Evolutionary conservation across 1,284 basidiomycete genomes (phyloP).

Genomic region (Malassezia japonica): DNA sequence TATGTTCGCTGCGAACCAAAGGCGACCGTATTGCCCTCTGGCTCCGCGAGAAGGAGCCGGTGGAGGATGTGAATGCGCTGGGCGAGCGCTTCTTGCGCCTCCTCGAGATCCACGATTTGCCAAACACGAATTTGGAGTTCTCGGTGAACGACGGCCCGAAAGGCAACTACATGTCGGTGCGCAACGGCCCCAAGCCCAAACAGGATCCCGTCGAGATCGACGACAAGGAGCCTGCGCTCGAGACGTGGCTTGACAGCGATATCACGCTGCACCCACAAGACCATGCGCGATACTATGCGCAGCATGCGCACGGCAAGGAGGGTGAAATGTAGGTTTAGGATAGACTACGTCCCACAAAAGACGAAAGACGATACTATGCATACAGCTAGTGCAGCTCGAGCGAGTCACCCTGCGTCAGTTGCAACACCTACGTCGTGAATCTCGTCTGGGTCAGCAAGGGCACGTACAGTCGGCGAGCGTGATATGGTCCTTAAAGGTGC

Average conservation of each 20-base stretch:
- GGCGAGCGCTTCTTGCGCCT: conserved; percentile 57
- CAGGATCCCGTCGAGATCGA: background rate
- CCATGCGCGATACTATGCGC: conserved; percentile 9
- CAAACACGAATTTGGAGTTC: conserved; percentile 24
- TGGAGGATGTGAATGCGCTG: conserved; percentile 70
- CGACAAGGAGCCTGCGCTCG: conserved; percentile 3
- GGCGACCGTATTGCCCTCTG: conserved; percentile 82
- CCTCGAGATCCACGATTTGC: conserved; percentile 21
- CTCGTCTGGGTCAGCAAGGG: conserved; percentile 11
- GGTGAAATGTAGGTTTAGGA: too few species aligned
- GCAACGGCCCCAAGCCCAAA: background rate
- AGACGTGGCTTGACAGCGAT: conserved; percentile 12
- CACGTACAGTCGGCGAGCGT: conserved; percentile 65
- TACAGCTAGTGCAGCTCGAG: conserved; percentile 18
- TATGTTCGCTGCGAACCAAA: conserved; percentile 74
- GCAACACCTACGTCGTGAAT: conserved; percentile 12
- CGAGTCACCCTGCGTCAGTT: conserved; percentile 10
- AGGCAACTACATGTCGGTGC: conserved; percentile 2
- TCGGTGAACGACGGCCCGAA: conserved; percentile 17
- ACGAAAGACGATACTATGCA: too few species aligned
- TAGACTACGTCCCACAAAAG: too few species aligned
- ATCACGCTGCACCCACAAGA: conserved; percentile 12
- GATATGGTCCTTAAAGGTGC: conserved; percentile 57
- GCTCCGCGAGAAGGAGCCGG: conserved; percentile 71
- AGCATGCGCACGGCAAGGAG: conserved; percentile 4